Base-by-base conservation (phyloP, 2,329 filamentous ascomycete genomes). In the Talaromyces piceae region DNA sequence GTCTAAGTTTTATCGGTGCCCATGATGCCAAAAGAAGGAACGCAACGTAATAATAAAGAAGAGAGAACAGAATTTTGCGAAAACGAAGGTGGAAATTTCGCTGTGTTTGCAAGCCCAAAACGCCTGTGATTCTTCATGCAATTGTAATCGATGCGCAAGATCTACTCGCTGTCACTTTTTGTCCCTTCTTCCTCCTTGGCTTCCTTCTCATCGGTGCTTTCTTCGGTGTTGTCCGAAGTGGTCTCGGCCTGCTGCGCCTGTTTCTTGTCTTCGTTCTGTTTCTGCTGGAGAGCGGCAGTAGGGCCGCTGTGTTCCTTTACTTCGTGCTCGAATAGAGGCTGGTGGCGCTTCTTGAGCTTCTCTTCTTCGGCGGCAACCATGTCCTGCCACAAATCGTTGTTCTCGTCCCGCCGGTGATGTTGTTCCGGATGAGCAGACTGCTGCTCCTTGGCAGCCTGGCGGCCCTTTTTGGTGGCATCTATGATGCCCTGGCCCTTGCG, bases 341-440 rank as follows among this genome's bases (percentile, higher is more conserved):
- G 57, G 45, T 74, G 66, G 54, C 70, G 67, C 16, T 63, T 60
- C 59, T 72, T 73, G 51, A 76, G 58, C 37, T 73, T 64, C 50
- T 71, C 54, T 60, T 76, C 73, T 59, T 76, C 71, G 4, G 68
- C 69, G 49, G 68, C 71, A 54, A 76, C 72, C 73, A 76, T 76
- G 47, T 76, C 73, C 65, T 71, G 93, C 93, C 93, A 98, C 62
- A 96, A 78, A 70, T 97, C 91, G 74, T 31, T 33, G 41, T 89
- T 88, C 66, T 84, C 79, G 68, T 94, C 93, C 57, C 87, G 78
- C 76, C 94, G 88, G 73, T 90, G 87, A 68, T 94, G 88, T 50
- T 93, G 86, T 71, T 91, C 88, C 71, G 85, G 82, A 2, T 88
- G 88, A 3, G 33, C 46, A 16, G 66, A 95, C 88, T 58, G 88